Evolutionary conservation across 2,329 filamentous ascomycete genomes (phyloP).

Genomic region (Xylogone sp.): DNA sequence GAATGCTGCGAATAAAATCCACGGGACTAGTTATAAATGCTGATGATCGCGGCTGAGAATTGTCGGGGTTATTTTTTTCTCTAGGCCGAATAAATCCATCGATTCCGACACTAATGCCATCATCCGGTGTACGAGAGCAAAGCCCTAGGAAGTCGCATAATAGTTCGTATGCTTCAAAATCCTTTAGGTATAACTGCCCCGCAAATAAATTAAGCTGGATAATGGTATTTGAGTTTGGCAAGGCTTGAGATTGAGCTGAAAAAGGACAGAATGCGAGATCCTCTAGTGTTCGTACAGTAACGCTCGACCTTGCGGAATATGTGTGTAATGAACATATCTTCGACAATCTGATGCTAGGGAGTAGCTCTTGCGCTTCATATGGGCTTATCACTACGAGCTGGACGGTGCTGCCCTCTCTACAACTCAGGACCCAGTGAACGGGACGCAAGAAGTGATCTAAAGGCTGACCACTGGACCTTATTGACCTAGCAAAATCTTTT

Average conservation of each 20-base stretch:
- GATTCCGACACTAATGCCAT: constrained; percentile 16
- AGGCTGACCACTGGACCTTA: constrained; percentile 21
- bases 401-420: constrained; percentile 8
- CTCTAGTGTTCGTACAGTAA: constrained; percentile 38
- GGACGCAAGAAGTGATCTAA: constrained; percentile 47
- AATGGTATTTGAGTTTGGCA: constrained; percentile 19
- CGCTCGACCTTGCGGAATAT: constrained; percentile 44
- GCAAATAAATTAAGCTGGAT: constrained; percentile 61
- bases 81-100: constrained; percentile 30
- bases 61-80: not conserved
- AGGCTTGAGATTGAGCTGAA: constrained; percentile 18
- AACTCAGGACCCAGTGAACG: constrained; percentile 51
- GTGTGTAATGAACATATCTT: constrained; percentile 41
- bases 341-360: constrained; percentile 33
- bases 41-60: constrained; percentile 8
- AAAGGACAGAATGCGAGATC: constrained; percentile 40
- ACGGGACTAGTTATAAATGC: constrained; percentile 36
- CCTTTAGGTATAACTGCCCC: constrained; percentile 60
- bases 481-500: constrained; percentile 44
- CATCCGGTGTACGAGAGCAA: constrained; percentile 19
- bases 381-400: constrained; percentile 51
- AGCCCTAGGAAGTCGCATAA: constrained; percentile 52
- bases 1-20: constrained; percentile 34
- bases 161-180: constrained; percentile 48
- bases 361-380: constrained; percentile 52